Evolutionary conservation across 768 basidiomycete species (phyloP).

Genomic region (Calocybe cyanea): DNA sequence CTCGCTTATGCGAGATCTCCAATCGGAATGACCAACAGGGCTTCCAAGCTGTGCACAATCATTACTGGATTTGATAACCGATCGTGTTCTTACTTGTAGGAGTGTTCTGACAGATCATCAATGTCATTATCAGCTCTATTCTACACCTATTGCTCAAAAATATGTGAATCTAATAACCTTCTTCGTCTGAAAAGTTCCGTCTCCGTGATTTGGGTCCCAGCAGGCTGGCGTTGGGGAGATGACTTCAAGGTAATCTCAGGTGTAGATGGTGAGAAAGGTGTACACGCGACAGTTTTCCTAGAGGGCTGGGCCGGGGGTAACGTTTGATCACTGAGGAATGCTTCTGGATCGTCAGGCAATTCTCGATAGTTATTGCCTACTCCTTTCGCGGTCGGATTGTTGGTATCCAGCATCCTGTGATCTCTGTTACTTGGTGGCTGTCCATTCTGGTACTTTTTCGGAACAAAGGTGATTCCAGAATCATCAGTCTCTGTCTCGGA

Average conservation of each 20-base stretch:
- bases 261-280: slow-evolving; percentile 12
- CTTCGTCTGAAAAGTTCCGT: slow-evolving; percentile 75
- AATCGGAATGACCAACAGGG: slow-evolving; percentile 17
- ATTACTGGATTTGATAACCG: slow-evolving; percentile 20
- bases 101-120: slow-evolving; percentile 3
- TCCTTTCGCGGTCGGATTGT: no score
- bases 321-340: slow-evolving; percentile 8
- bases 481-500: slow-evolving; percentile 70
- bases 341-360: slow-evolving; percentile 9
- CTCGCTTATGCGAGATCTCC: slow-evolving; percentile 27
- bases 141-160: slow-evolving; percentile 40
- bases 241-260: slow-evolving; percentile 18
- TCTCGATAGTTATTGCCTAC: neutral
- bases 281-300: neutral
- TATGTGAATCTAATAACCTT: slow-evolving; percentile 72
- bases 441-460: slow-evolving; percentile 18
- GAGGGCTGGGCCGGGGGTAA: slow-evolving; percentile 7
- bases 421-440: slow-evolving; percentile 3
- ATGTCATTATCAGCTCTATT: slow-evolving; percentile 14
- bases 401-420: neutral
- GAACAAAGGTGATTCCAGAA: slow-evolving; percentile 63
- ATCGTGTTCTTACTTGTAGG: no score
- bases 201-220: slow-evolving; percentile 73
- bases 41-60: slow-evolving; percentile 29
- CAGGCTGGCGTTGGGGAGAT: slow-evolving; percentile 33